These are phyloP conservation scores for Nothomitra cinnamomea DNA, from an alignment of 2,329 filamentous ascomycete genomes.

Conservation along the genomic window DNA sequence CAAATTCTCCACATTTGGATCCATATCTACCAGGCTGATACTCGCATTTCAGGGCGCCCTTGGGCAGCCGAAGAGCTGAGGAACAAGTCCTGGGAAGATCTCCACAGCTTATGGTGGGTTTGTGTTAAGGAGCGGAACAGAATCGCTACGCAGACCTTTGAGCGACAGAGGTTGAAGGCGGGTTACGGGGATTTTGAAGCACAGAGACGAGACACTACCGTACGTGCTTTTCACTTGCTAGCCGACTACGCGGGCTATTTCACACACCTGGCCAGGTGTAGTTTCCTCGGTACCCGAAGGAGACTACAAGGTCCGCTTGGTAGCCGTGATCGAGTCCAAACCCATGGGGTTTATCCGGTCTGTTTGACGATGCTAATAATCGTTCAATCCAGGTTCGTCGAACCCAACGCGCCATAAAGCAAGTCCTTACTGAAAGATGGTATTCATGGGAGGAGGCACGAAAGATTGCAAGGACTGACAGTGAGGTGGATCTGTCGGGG, in stretches of 20 bases:
- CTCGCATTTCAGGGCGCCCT: conserved; percentile 37
- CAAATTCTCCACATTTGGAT: no score
- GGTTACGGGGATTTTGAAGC: conserved; percentile 60
- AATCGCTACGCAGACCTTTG: conserved; percentile 57
- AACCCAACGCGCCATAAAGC: conserved; percentile 72
- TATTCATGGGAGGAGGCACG: conserved; percentile 74
- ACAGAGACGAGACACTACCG: conserved; percentile 43
- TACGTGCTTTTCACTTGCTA: conserved; percentile 28
- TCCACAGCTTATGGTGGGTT: conserved; percentile 87
- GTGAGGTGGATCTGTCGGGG: conserved; percentile 4
- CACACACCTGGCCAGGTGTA: not conserved
- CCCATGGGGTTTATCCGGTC: no score
- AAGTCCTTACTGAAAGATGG: conserved; percentile 70
- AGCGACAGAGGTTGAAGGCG: conserved; percentile 49
- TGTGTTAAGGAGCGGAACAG: conserved; percentile 84
- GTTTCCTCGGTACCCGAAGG: not conserved
- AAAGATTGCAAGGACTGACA: conserved; percentile 45
- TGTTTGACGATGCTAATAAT: conserved; percentile 2
- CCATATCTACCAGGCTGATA: not conserved
- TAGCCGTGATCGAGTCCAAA: no score
- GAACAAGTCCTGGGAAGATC: conserved; percentile 80
- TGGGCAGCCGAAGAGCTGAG: conserved; percentile 81
- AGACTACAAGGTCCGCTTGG: not conserved
- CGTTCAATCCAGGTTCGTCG: conserved; percentile 40
- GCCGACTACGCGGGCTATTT: not conserved